phyloP scores from a whole-genome alignment of 805 yeast species.

The Kodamaea kaohsiungensis region DNA sequence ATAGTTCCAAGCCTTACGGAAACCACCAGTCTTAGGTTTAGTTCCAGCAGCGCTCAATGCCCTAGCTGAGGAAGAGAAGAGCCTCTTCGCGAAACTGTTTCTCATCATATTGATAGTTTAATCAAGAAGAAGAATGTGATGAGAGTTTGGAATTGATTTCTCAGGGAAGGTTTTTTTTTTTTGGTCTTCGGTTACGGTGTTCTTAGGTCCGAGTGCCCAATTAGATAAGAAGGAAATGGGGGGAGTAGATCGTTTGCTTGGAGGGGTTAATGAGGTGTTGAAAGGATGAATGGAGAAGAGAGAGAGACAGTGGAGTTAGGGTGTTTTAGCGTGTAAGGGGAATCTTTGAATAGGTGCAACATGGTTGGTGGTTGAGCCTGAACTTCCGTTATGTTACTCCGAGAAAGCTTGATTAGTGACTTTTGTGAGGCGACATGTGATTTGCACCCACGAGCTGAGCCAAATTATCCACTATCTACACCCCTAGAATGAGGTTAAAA shows the following conservation, averaged over 20 bases:
- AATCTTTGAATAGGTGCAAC: not conserved
- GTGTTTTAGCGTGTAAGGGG: not conserved
- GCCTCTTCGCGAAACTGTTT: conserved; percentile 15
- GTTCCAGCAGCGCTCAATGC: conserved; percentile 19
- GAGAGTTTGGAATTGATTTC: conserved; percentile 1
- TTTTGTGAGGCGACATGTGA: not conserved
- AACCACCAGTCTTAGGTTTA: conserved; percentile 23
- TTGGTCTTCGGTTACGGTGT: not conserved
- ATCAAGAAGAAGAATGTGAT: not conserved
- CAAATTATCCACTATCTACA: not conserved
- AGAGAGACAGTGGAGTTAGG: not conserved
- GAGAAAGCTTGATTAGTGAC: not conserved
- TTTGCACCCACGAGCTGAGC: not conserved
- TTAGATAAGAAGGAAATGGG: not conserved
- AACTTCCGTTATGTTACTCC: not conserved
- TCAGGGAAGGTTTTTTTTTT: not conserved
- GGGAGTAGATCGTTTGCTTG: conserved; percentile 19
- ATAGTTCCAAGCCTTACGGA: conserved; percentile 47
- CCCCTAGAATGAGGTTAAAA: not conserved
- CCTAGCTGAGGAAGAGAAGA: conserved; percentile 25
- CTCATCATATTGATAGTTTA: conserved; percentile 1
- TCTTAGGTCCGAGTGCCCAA: conserved; percentile 1
- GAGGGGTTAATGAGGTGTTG: not conserved
- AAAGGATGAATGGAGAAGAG: not conserved
- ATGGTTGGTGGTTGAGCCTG: not conserved